These are phyloP conservation scores for Alternaria solani DNA, from an alignment of 2,329 filamentous ascomycete species.

Conservation along the genomic window DNA sequence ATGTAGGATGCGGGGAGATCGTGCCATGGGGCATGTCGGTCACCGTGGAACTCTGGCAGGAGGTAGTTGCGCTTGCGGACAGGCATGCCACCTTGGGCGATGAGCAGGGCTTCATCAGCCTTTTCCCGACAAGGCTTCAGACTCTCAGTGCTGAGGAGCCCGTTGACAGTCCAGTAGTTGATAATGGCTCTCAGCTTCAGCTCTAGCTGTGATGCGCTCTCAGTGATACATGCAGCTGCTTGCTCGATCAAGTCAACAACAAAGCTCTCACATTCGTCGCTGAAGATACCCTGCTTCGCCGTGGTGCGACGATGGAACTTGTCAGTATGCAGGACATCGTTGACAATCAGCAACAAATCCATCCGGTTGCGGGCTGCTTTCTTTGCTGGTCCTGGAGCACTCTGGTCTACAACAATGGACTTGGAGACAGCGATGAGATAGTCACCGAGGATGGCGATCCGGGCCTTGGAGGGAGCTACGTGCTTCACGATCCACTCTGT, in stretches of 20 bases:
- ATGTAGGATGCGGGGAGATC: conserved; percentile 84
- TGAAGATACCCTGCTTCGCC: conserved; percentile 18
- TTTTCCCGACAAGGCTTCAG: conserved; percentile 68
- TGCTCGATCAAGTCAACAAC: conserved; percentile 69
- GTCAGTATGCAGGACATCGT: conserved; percentile 72
- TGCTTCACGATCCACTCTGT: conserved; percentile 84
- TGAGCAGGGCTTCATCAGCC: conserved; percentile 56
- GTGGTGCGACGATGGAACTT: conserved; percentile 30
- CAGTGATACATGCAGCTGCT: conserved; percentile 63
- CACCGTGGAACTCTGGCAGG: conserved; percentile 80
- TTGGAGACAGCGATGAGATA: conserved; percentile 75
- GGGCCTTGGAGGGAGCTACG: conserved; percentile 71
- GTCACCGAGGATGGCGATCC: conserved; percentile 74
- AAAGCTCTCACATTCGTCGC: conserved; percentile 59
- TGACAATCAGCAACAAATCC: conserved; percentile 79
- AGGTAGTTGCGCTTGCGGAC: conserved; percentile 68
- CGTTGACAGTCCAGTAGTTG: conserved; percentile 72
- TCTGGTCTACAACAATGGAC: conserved; percentile 56
- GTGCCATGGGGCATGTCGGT: conserved; percentile 76
- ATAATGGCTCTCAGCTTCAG: conserved; percentile 67
- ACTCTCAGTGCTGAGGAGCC: conserved; percentile 66
- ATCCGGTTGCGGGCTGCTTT: conserved; percentile 71
- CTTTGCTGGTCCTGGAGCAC: conserved; percentile 50
- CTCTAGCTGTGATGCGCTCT: conserved; percentile 70
- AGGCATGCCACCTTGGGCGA: conserved; percentile 35